A percentile compares a stretch with the other conserved stretches of the same genome.
These are phyloP conservation scores for Tuber calosporum DNA, from an alignment of 495 filamentous ascomycete species.

Conservation along the genomic window DNA sequence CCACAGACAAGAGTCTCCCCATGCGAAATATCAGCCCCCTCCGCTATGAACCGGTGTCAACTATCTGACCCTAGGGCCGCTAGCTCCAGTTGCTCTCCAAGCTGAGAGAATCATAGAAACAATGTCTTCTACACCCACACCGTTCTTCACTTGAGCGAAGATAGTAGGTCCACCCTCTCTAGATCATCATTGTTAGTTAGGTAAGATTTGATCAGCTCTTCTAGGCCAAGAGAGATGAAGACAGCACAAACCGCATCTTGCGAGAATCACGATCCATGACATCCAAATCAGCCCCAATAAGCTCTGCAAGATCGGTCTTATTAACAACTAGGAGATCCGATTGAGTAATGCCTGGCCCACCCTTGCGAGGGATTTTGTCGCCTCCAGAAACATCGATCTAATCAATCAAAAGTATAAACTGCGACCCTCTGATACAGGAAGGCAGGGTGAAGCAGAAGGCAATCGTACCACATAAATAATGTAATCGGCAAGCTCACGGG, in stretches of 20 bases:
- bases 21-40: not conserved
- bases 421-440: not conserved
- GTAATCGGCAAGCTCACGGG: constrained; percentile 84
- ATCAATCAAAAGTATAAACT: not conserved
- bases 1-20: not conserved
- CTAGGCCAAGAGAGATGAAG: not conserved
- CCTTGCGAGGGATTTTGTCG: constrained; percentile 93
- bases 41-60: not conserved
- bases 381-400: constrained; percentile 89
- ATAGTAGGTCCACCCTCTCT: constrained; percentile 88
- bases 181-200: constrained; percentile 19
- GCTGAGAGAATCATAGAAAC: constrained; percentile 81
- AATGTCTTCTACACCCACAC: constrained; percentile 73
- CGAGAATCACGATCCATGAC: constrained; percentile 95
- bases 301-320: constrained; percentile 89
- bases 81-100: constrained; percentile 80
- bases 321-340: constrained; percentile 88
- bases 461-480: constrained; percentile 73
- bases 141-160: constrained; percentile 94
- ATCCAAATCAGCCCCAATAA: constrained; percentile 78
- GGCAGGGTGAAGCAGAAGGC: not conserved
- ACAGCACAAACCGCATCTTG: constrained; percentile 62
- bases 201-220: not conserved
- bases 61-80: constrained; percentile 28
- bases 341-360: constrained; percentile 93